Conservation (phyloP, 1,139 yeast genomes). For the Diutina ranongensis region DNA sequence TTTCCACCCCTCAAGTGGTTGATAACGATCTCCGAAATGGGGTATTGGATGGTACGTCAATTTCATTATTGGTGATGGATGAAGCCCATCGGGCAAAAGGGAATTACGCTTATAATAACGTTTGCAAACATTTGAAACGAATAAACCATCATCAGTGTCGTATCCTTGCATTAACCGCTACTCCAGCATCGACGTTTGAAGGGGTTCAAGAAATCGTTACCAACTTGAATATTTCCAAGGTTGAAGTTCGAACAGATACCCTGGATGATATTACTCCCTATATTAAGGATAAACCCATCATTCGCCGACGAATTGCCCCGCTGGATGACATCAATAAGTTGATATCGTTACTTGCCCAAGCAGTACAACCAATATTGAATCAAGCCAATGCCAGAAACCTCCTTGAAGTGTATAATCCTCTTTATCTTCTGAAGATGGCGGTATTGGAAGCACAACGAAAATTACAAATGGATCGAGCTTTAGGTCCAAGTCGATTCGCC, state of each 20-base stretch:
- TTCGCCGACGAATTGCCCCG: constrained; percentile 42
- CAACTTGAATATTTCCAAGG: constrained; percentile 59
- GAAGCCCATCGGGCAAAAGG: constrained; percentile 96
- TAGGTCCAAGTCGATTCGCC: constrained; percentile 59
- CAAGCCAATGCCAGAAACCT: constrained; percentile 55
- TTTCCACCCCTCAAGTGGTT: constrained; percentile 94
- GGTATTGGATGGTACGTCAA: constrained; percentile 57
- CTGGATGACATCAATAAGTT: constrained; percentile 42
- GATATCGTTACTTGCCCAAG: constrained; percentile 33
- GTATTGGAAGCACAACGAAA: constrained; percentile 62
- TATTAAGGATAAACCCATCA: constrained; percentile 59
- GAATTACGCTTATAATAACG: constrained; percentile 78
- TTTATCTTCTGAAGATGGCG: constrained; percentile 56
- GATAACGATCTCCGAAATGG: constrained; percentile 81
- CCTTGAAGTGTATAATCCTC: constrained; percentile 53
- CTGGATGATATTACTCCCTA: constrained; percentile 73
- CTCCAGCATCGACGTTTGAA: constrained; percentile 83
- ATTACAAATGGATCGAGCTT: constrained; percentile 43
- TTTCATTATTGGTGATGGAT: constrained; percentile 75
- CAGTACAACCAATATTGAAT: constrained; percentile 52
- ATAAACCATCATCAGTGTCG: constrained; percentile 54
- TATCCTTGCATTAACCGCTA: constrained; percentile 82
- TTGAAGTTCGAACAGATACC: constrained; percentile 80
- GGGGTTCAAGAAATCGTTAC: constrained; percentile 79
- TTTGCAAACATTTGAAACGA: constrained; percentile 53